Conservation (phyloP, 768 basidiomycete species). For the Tulasnella calospora region DNA sequence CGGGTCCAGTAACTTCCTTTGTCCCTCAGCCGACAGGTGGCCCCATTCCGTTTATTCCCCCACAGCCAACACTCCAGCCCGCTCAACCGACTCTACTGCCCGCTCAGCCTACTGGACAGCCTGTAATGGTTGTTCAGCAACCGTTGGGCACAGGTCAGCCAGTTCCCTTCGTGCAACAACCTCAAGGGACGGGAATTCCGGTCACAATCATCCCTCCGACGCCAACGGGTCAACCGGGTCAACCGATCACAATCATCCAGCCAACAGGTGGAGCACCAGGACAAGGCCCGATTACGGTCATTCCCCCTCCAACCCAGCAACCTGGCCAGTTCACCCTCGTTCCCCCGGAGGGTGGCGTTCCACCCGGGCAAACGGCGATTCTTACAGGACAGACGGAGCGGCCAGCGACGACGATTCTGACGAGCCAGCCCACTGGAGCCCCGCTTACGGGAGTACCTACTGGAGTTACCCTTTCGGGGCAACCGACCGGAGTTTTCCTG, state of each 20-base stretch:
- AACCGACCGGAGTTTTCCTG: background rate
- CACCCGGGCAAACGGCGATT: background rate
- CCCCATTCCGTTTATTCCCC: background rate
- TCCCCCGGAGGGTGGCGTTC: background rate
- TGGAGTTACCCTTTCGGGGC: background rate
- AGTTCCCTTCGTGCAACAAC: background rate
- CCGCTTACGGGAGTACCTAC: background rate
- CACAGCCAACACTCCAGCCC: background rate
- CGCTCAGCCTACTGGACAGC: background rate
- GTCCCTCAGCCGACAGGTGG: background rate
- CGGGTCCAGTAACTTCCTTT: background rate
- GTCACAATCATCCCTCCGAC: background rate
- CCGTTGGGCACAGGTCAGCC: background rate
- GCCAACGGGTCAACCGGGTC: background rate
- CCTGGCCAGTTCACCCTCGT: background rate
- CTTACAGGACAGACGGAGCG: background rate
- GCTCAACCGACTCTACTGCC: background rate
- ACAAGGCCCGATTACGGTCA: background rate
- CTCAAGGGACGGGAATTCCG: background rate
- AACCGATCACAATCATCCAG: slow-evolving; percentile 11
- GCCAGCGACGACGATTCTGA: background rate
- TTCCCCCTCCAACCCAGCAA: background rate
- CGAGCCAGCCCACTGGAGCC: background rate
- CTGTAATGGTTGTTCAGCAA: background rate
- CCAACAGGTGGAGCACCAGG: background rate